phyloP scores from a whole-genome alignment of 768 basidiomycete species.

The Lactarius hatsudake region DNA sequence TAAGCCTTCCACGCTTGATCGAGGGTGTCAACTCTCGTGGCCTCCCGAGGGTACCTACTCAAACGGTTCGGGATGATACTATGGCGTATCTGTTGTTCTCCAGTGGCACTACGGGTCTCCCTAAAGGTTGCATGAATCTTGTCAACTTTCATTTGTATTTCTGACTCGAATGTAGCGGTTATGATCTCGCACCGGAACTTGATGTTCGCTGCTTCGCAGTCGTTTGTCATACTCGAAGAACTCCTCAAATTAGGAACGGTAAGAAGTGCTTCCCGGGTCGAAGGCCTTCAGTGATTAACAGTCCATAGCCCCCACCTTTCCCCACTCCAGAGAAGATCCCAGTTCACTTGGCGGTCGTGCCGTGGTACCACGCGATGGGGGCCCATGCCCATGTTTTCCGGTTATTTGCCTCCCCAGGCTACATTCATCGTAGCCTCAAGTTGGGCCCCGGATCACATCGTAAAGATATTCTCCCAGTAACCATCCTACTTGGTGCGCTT shows the following conservation, averaged over 20 bases:
- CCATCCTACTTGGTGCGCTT: background rate
- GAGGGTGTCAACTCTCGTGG: conserved; percentile 37
- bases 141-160: background rate
- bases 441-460: conserved; percentile 55
- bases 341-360: conserved; percentile 55
- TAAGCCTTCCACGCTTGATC: conserved; percentile 47
- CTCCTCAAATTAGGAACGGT: conserved; percentile 40
- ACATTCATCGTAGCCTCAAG: conserved; percentile 55
- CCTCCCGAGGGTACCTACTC: conserved; percentile 42
- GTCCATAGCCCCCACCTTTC: conserved; percentile 38
- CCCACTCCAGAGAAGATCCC: conserved; percentile 47
- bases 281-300: background rate
- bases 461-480: conserved; percentile 59
- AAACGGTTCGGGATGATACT: conserved; percentile 48
- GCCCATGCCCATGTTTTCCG: conserved; percentile 54
- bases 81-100: conserved; percentile 73
- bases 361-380: conserved; percentile 66
- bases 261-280: conserved; percentile 23
- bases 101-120: conserved; percentile 73
- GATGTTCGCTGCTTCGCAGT: conserved; percentile 35
- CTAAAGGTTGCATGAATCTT: conserved; percentile 52
- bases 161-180: conserved; percentile 45
- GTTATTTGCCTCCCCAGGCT: conserved; percentile 40
- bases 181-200: conserved; percentile 71
- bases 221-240: conserved; percentile 36